These are phyloP conservation scores for Botryotinia convoluta DNA, from an alignment of 2,329 filamentous ascomycete genomes.

Conservation along the genomic window DNA sequence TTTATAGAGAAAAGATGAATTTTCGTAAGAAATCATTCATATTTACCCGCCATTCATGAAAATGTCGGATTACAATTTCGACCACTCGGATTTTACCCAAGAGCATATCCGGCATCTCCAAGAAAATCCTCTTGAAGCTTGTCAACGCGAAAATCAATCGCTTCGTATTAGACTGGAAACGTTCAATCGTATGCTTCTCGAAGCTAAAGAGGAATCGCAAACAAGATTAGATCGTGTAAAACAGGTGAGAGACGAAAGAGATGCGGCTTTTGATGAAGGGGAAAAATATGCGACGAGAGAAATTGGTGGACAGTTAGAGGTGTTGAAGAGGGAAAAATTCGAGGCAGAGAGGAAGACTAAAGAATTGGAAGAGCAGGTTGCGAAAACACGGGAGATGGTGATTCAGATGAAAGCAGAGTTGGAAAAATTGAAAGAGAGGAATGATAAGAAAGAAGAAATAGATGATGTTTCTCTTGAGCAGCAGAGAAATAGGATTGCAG, in stretches of 20 bases:
- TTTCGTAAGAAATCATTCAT: not conserved
- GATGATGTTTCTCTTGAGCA: not conserved
- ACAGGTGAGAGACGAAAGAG: constrained; percentile 1
- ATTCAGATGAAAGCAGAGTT: not conserved
- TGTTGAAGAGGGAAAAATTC: not conserved
- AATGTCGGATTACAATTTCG: constrained; percentile 14
- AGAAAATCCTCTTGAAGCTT: constrained; percentile 9
- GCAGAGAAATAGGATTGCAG: not conserved
- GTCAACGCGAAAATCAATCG: constrained; percentile 8
- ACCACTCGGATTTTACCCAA: not conserved
- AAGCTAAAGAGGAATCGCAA: not conserved
- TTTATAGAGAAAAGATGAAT: not conserved
- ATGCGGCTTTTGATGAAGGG: not conserved
- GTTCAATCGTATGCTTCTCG: not conserved
- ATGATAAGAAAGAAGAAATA: not conserved
- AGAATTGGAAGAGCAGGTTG: not conserved
- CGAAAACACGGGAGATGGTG: not conserved
- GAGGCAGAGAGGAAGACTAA: not conserved
- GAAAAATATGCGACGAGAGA: not conserved
- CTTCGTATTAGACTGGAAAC: not conserved
- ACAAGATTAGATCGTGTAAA: not conserved
- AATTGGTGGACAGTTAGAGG: not conserved
- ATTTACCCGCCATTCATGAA: not conserved
- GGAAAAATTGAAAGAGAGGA: not conserved
- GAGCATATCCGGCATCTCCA: constrained; percentile 5